phyloP scores from a whole-genome alignment of 208 protist species.

The Leishmania turanica region DNA sequence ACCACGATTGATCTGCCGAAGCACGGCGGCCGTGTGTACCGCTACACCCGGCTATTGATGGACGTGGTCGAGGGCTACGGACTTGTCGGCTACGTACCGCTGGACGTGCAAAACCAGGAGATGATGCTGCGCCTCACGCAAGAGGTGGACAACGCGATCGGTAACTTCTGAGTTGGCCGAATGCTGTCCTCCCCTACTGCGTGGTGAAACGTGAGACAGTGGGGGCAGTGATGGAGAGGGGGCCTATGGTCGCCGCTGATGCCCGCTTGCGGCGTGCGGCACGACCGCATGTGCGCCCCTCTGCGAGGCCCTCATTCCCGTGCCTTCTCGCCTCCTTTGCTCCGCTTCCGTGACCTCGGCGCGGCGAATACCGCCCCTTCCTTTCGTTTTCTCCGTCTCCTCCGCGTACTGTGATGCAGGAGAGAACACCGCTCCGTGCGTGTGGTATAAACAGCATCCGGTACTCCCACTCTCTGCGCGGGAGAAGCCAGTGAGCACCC shows the following conservation, averaged over 20 bases:
- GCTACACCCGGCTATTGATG: conserved; percentile 83
- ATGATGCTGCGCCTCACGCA: conserved; percentile 89
- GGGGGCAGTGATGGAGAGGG: background rate
- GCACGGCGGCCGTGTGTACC: conserved; percentile 69
- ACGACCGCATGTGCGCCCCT: background rate
- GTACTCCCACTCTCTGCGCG: background rate
- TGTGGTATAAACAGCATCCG: background rate
- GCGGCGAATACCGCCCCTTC: background rate
- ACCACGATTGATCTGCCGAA: conserved; percentile 48
- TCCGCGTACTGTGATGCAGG: background rate
- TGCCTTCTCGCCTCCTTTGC: background rate
- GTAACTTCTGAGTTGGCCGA: conserved; percentile 50
- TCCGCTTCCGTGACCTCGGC: background rate
- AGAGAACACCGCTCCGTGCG: background rate
- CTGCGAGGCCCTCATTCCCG: background rate
- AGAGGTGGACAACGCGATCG: conserved; percentile 84
- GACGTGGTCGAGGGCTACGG: conserved; percentile 95
- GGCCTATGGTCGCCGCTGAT: background rate
- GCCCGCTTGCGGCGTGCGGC: background rate
- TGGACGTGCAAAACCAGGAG: conserved; percentile 86
- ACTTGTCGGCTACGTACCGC: conserved; percentile 92
- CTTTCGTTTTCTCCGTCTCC: background rate
- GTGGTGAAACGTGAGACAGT: background rate
- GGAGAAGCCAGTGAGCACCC: background rate
- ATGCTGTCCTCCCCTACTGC: background rate